These are phyloP conservation scores for Candida tibetensis DNA, from an alignment of 805 yeast species.

Conservation along the genomic window DNA sequence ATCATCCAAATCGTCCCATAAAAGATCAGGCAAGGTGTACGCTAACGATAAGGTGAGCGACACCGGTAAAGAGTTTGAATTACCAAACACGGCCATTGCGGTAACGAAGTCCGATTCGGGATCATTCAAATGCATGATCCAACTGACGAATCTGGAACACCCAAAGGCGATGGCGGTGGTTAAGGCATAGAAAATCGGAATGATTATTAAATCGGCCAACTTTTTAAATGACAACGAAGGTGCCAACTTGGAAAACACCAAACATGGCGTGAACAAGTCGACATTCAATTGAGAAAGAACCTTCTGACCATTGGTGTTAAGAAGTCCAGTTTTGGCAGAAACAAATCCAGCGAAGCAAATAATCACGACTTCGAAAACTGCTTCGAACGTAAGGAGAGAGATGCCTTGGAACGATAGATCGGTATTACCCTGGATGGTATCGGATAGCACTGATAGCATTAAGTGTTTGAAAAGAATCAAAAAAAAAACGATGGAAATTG, in stretches of 20 bases:
- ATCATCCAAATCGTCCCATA: conserved; percentile 70
- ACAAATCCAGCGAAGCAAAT: conserved; percentile 84
- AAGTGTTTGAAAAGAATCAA: background rate
- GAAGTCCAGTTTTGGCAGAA: conserved; percentile 71
- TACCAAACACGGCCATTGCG: conserved; percentile 96
- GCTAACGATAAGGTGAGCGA: conserved; percentile 80
- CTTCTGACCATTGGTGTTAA: conserved; percentile 74
- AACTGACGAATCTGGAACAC: conserved; percentile 58
- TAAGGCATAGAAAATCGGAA: conserved; percentile 80
- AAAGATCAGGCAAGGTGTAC: conserved; percentile 68
- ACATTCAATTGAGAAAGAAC: conserved; percentile 76
- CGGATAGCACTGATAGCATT: background rate
- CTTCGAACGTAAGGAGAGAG: conserved; percentile 78
- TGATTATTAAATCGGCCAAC: conserved; percentile 73
- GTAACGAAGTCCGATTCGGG: conserved; percentile 88
- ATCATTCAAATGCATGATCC: conserved; percentile 54
- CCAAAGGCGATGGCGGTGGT: conserved; percentile 73
- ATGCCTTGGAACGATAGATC: conserved; percentile 42
- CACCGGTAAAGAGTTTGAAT: conserved; percentile 92
- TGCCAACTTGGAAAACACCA: conserved; percentile 80
- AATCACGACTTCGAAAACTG: conserved; percentile 84
- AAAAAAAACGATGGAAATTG: background rate
- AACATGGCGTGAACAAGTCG: conserved; percentile 90
- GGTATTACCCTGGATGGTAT: background rate
- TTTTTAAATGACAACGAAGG: conserved; percentile 69